These are phyloP conservation scores for Cryomyces minteri DNA, from an alignment of 495 filamentous ascomycete genomes.

Conservation along the genomic window DNA sequence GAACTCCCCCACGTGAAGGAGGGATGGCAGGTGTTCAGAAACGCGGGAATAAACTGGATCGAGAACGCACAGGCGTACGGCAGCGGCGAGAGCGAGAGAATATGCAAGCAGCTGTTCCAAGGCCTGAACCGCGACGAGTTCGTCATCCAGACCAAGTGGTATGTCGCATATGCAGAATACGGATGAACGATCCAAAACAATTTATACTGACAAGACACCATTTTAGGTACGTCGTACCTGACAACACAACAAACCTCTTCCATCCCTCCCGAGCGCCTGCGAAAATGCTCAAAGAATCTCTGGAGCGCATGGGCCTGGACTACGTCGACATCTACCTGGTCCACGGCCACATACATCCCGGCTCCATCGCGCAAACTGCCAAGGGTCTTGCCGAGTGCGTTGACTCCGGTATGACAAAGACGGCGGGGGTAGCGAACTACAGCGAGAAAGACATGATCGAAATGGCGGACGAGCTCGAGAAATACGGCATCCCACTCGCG, in stretches of 20 bases:
- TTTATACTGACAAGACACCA: no score
- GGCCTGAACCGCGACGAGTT: conserved; percentile 18
- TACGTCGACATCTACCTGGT: conserved; percentile 12
- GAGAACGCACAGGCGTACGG: conserved; percentile 25
- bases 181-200: no score
- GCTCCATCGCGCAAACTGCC: conserved; percentile 3
- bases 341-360: conserved; percentile 10
- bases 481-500: conserved; percentile 10
- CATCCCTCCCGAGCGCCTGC: conserved; percentile 6
- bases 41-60: conserved; percentile 20
- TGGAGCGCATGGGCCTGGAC: conserved; percentile 7
- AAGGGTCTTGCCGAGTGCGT: conserved; percentile 23
- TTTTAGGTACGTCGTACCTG: conserved; percentile 1
- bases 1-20: conserved; percentile 18
- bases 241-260: conserved; percentile 4
- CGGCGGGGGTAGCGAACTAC: conserved; percentile 27
- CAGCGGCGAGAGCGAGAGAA: conserved; percentile 21
- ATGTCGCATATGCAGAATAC: neutral
- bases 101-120: conserved; percentile 16
- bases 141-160: conserved; percentile 11
- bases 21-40: conserved; percentile 18
- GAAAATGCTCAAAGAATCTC: conserved; percentile 4
- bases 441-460: conserved; percentile 21
- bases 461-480: conserved; percentile 13
- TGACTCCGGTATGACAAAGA: conserved; percentile 17